Base-by-base conservation (phyloP, 2,329 filamentous ascomycete genomes). In the Exophiala bonariae region DNA sequence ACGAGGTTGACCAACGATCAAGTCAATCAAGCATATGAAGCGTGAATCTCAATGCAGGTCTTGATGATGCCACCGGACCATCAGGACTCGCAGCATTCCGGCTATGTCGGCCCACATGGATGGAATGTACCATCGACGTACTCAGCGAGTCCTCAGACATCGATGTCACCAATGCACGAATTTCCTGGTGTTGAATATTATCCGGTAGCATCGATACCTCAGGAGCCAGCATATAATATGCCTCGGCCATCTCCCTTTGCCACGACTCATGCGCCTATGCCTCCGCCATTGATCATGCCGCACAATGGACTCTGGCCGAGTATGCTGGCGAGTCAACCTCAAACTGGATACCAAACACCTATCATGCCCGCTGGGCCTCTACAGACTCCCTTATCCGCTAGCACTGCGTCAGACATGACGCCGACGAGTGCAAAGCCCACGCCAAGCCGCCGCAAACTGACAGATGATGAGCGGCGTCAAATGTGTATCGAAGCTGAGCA, bases 401-500 rank as follows among this genome's bases (percentile, higher is more conserved):
- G 74, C 63, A 54, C 74, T 60, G 50, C 63, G 11, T 71, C 85
- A n/a, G 57, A 59, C 23, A 44, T 54, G 13, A 59, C 57, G n/a
- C 57, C 57, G 32, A 59, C 57, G 2, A 59, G 57, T 19, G 55
- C 57, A 22, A 59, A 59, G 42, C 47, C 54, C 18, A 52, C 43
- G 38, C 87, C 86, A 38, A 87, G 88, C 3, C 79, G 90, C 59
- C 89, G 89, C 69, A 97, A 92, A 1, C 75, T 99, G 59, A 96
- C 90, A 6, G 89, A 96, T 63, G 85, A 89, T 49, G 91, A 97
- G 66, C 86, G 93, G 55, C 81, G 90, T 57, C 81, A 83, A 35
- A 99, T 99, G 91, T 99, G 93, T 68, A 81, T 89, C 63, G 96
- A 92, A 67, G 87, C 92, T 60, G 87, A 93, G 64, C 86, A 95